These are phyloP conservation scores for Catenaria anguillulae DNA, from an alignment of 371 early-diverging fungal species.

Conservation along the genomic window DNA sequence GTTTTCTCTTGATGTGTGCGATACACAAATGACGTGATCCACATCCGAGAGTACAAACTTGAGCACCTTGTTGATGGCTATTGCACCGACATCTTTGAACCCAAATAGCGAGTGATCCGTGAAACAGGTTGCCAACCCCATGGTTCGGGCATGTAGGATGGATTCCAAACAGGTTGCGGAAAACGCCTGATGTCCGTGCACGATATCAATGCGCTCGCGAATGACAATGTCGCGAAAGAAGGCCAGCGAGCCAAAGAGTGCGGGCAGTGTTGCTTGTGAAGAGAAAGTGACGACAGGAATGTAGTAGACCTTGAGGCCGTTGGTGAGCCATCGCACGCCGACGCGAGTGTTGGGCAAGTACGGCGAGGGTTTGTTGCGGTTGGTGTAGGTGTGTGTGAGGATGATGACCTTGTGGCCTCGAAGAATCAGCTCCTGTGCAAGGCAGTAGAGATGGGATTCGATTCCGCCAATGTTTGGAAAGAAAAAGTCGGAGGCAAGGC, in stretches of 20 bases:
- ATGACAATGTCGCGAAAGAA: conserved; percentile 80
- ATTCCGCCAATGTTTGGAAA: conserved; percentile 97
- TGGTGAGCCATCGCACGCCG: conserved; percentile 82
- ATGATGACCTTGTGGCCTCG: conserved; percentile 79
- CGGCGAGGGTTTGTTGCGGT: not conserved
- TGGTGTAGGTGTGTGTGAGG: not conserved
- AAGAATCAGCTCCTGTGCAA: conserved; percentile 74
- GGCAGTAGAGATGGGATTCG: conserved; percentile 89
- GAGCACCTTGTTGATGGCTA: conserved; percentile 85
- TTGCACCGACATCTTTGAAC: conserved; percentile 83
- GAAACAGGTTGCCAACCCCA: conserved; percentile 89
- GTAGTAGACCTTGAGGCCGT: conserved; percentile 96
- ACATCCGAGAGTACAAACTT: conserved; percentile 89
- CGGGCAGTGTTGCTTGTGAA: conserved; percentile 83
- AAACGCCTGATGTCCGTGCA: conserved; percentile 97
- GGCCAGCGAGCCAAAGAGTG: conserved; percentile 79
- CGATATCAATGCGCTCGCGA: conserved; percentile 83
- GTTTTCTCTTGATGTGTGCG: conserved; percentile 93
- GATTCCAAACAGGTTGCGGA: conserved; percentile 91
- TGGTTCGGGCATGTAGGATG: conserved; percentile 86
- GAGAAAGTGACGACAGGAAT: conserved; percentile 75
- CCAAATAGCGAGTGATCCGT: conserved; percentile 99
- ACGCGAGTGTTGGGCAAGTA: conserved; percentile 22
- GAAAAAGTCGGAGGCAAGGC: conserved; percentile 81
- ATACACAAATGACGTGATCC: conserved; percentile 96